Base-by-base conservation (phyloP, 768 basidiomycete genomes). In the Myochromella boudieri region DNA sequence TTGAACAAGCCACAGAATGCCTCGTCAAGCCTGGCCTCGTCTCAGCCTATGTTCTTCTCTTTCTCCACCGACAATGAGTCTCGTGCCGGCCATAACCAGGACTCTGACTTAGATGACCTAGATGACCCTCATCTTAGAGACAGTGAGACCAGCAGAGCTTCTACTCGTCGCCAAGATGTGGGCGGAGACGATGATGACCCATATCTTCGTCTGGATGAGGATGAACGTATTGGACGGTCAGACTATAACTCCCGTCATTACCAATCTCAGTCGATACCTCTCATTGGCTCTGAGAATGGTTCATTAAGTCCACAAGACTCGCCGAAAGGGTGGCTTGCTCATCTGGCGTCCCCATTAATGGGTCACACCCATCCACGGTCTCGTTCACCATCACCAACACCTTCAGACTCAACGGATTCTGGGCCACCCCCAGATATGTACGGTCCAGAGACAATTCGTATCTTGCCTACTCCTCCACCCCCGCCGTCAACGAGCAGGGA, bases 1-100 rank as follows among this genome's bases (percentile, higher is more conserved):
- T 71, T 91, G 63, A 82, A 76, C 61, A 76, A 78, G 55, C 82
- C 80, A 58, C 75, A 67, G 46, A 54, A 59, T 51, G 61, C 38
- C 48, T 70, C 72, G 47, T 71, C 78, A 28, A 78, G 76, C 55
- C 68, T 78, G 57, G 76, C 78, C 31, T 77, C 81, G 17, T 82
- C 82, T 29, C 87, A 89, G 66, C 89, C 90, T 44, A 79, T 92
- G 65, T 92, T 92, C 75, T 92, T 87, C 75, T 91, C 89, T 15
- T 91, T 91, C 66, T 84, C 84, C 36, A 88, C 87, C 52, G 86
- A 88, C 68, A 76, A 82, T 44, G 85, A 76, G 44, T 81, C 71
- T 49, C 62, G 77, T 62, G 67, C 69, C 55, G 80, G 75, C 49
- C 67, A 72, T 59, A 64, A 69, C 51, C 63, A 69, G 53, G 69